phyloP scores from a whole-genome alignment of 2,329 filamentous ascomycete genomes.

The Escovopsis sp. region DNA sequence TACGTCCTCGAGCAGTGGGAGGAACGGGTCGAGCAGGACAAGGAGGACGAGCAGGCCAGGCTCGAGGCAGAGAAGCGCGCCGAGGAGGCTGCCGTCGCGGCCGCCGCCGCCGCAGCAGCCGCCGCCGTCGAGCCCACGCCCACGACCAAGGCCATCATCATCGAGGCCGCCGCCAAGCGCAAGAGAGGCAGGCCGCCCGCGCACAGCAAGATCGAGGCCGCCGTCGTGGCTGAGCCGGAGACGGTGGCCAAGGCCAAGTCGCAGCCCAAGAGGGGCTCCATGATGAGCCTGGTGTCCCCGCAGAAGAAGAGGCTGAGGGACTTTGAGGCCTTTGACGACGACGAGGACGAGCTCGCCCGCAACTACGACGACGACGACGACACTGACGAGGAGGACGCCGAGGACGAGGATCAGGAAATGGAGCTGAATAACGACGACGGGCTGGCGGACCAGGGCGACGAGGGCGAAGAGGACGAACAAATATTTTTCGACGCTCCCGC shows the following conservation, averaged over 20 bases:
- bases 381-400: background rate
- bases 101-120: background rate
- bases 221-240: constrained; percentile 14
- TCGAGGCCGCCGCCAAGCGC: constrained; percentile 4
- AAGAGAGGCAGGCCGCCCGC: constrained; percentile 15
- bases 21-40: constrained; percentile 25
- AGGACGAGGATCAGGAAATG: no score
- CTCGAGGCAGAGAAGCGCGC: constrained; percentile 4
- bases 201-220: constrained; percentile 18
- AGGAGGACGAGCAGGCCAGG: constrained; percentile 23
- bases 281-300: constrained; percentile 23
- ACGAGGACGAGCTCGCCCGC: constrained; percentile 3
- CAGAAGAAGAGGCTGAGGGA: constrained; percentile 17
- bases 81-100: no score
- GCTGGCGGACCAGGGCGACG: no score
- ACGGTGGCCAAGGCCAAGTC: constrained; percentile 9
- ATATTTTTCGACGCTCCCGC: no score
- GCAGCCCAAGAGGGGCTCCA: constrained; percentile 15
- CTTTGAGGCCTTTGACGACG: constrained; percentile 16
- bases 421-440: background rate
- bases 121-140: constrained; percentile 3
- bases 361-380: constrained; percentile 4
- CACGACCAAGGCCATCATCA: constrained; percentile 9
- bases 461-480: no score
- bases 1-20: constrained; percentile 42